Evolutionary conservation across 2,329 filamentous ascomycete genomes (phyloP), one percentile per base, ranked within the genome.

Genomic region (Mollisiaceae sp.): DNA sequence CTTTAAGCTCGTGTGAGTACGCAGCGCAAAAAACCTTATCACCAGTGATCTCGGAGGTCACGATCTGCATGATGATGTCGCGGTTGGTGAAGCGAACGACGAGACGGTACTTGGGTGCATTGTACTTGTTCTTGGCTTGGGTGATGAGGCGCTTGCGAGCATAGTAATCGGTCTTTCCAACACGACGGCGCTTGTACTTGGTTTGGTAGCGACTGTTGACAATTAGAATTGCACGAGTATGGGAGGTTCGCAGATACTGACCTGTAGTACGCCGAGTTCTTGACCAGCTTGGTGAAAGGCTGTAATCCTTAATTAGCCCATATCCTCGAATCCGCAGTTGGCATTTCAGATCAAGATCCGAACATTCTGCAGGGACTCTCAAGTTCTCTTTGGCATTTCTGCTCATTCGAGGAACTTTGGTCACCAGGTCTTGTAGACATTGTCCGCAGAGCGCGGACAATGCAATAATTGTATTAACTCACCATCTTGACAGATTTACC

Each of bases 61-160:
- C 89, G 81, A 99, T 95, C 87, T 99, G 95, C 85, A 89, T 90
- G 85, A 98, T 91, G 86, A 98, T 97, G 88, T 99, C 94, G 84
- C 93, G 93, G 91, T 98, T 97, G 88, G 93, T 96, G 91, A 97
- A 97, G 82, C 95, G 95, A 81, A 99, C 93, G 75, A 99, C 95
- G 79, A 99, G 91, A 80, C 95, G 92, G 91, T 99, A 98, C 90
- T 99, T 99, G 84, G 95, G 95, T 72, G 95, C 91, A 86, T 97
- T 97, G 91, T 98, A 99, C 91, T 99, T 99, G 93, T 99, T 99
- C 93, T 98, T 99, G 86, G 95, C 95, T 89, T 99, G 95, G 86
- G 93, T 94, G 88, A 98, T 95, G 83, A 99, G 89, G 80, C 95
- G 91, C 92, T 98, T 98, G 83, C 95, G 94, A 81, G 95, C 95